A percentile compares a stretch with the other conserved stretches of the same genome.
phyloP scores from a whole-genome alignment of 306 rosid species.

The Prinsepia uniflora region DNA sequence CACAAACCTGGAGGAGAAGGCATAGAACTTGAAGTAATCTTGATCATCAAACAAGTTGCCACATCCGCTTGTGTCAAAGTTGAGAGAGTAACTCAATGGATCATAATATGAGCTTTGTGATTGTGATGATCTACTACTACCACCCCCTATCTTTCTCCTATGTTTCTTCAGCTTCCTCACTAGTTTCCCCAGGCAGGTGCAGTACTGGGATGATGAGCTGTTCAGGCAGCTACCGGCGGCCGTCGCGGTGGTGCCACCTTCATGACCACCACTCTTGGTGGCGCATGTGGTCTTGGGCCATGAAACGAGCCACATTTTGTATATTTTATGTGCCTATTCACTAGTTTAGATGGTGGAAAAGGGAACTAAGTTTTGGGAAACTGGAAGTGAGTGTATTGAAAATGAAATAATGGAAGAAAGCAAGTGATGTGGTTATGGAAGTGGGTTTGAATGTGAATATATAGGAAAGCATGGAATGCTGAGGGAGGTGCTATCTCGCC shows the following conservation, averaged over 20 bases:
- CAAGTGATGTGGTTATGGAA: neutral
- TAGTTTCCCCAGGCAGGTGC: constrained; percentile 36
- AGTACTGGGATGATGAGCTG: constrained; percentile 11
- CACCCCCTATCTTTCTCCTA: constrained; percentile 17
- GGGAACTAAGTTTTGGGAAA: neutral
- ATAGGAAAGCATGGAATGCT: constrained; percentile 3
- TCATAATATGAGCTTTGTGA: constrained; percentile 48
- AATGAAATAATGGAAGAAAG: neutral
- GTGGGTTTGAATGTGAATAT: neutral
- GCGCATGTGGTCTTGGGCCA: constrained; percentile 35
- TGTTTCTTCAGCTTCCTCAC: constrained; percentile 56
- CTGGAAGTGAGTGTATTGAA: neutral
- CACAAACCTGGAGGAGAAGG: constrained; percentile 76
- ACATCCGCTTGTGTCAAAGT: constrained; percentile 63
- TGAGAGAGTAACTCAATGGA: constrained; percentile 75
- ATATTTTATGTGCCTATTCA: neutral
- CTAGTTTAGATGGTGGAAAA: neutral
- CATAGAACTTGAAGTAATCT: constrained; percentile 62
- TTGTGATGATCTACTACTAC: constrained; percentile 19
- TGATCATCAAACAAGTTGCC: constrained; percentile 55
- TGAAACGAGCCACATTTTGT: constrained; percentile 44
- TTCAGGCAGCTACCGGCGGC: neutral
- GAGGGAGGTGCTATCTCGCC: neutral
- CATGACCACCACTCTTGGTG: constrained; percentile 16
- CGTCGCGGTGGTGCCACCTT: constrained; percentile 8